A percentile compares a stretch with the other conserved stretches of the same genome.
Evolutionary conservation across 768 basidiomycete species (phyloP).

Genomic region (Termitomyces sp.): DNA sequence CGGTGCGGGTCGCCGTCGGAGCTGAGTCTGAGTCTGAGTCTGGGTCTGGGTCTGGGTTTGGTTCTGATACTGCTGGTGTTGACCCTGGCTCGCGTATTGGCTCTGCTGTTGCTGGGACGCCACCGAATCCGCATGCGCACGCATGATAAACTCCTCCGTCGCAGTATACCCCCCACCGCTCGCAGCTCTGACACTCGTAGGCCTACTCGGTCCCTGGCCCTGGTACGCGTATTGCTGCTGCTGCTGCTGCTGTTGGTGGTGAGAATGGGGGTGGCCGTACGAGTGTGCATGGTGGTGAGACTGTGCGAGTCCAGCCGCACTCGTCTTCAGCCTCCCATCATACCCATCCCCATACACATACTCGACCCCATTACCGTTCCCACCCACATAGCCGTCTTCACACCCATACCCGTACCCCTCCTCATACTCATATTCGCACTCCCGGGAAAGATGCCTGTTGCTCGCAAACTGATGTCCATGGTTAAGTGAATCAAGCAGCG

Average conservation of each 20-base stretch:
- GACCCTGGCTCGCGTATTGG: background rate
- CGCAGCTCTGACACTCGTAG: constrained; percentile 19
- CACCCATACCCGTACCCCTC: background rate
- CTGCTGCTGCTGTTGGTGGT: background rate
- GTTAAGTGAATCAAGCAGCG: constrained; percentile 27
- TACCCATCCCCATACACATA: constrained; percentile 1
- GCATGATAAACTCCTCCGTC: constrained; percentile 64
- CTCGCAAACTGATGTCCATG: constrained; percentile 2
- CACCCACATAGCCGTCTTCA: background rate
- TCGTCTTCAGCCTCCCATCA: background rate
- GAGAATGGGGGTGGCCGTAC: background rate
- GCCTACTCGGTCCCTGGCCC: background rate
- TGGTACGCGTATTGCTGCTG: background rate
- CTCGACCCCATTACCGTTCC: background rate
- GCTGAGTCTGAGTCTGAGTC: constrained; percentile 4
- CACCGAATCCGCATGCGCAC: constrained; percentile 32
- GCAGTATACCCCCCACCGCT: constrained; percentile 54
- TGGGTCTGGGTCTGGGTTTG: background rate
- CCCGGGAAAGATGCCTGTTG: background rate
- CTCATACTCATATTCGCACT: background rate
- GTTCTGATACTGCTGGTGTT: background rate
- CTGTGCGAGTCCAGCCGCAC: background rate
- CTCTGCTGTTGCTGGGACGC: constrained; percentile 7
- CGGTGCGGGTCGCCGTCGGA: constrained; percentile 24
- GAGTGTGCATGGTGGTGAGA: background rate